Conservation (phyloP, 2,329 filamentous ascomycete species). For the Aspergillus viridinutans region DNA sequence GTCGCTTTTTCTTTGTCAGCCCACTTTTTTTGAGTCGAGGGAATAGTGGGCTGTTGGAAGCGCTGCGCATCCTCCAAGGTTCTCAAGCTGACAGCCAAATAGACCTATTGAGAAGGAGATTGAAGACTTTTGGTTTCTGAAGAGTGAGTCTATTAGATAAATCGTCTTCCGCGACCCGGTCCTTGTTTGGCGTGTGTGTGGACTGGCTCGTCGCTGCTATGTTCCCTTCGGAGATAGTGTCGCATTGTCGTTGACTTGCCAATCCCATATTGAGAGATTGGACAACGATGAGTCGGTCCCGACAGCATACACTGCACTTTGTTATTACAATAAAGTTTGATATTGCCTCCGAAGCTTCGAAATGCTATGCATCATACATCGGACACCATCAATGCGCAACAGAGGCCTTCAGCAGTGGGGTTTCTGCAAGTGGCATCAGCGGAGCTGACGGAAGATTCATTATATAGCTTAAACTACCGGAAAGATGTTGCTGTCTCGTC, state of each 20-base stretch:
- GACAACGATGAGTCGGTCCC: not conserved
- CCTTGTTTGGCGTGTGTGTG: not conserved
- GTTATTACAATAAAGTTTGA: not conserved
- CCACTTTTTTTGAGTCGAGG: constrained; percentile 20
- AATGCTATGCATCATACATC: not conserved
- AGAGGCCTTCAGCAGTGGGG: not conserved
- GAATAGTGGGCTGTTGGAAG: constrained; percentile 26
- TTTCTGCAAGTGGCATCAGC: not conserved
- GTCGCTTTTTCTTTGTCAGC: constrained; percentile 19
- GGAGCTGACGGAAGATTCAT: constrained; percentile 4
- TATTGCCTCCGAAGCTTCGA: not conserved
- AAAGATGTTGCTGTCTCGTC: constrained; percentile 75
- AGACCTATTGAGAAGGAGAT: constrained; percentile 21
- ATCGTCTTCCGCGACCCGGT: constrained; percentile 1
- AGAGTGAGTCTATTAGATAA: constrained; percentile 25
- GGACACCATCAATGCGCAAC: not conserved
- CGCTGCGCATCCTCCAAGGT: constrained; percentile 26
- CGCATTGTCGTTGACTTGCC: not conserved
- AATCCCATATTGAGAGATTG: not conserved
- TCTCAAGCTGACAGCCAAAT: constrained; percentile 21
- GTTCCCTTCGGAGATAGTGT: not conserved
- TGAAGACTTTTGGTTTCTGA: constrained; percentile 21
- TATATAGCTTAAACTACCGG: constrained; percentile 16
- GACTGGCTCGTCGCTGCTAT: not conserved
- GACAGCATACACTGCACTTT: not conserved